Percentiles rank a stretch among this genome's conserved stretches.
Conservation (phyloP, 148 eudicot genomes). For the Vaccinium macrocarpon region DNA sequence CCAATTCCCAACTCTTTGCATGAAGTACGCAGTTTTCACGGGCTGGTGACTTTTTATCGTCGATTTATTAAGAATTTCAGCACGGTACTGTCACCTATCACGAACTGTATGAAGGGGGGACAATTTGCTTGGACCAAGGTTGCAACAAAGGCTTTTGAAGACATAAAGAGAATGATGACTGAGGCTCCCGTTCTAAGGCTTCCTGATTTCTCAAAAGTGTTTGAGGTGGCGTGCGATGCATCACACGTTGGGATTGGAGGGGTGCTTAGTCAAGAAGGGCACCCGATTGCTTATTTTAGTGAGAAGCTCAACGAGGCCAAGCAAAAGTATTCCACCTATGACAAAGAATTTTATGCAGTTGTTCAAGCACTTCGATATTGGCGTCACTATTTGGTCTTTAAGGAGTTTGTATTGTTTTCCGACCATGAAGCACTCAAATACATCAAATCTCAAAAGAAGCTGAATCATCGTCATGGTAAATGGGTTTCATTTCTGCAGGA, state of each 20-base stretch:
- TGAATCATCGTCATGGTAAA: neutral
- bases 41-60: neutral
- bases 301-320: neutral
- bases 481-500: slow-evolving; percentile 5
- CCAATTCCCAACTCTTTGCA: neutral
- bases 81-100: neutral
- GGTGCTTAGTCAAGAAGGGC: neutral
- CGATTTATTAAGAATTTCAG: neutral
- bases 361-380: neutral
- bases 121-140: neutral
- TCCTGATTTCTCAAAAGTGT: neutral
- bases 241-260: neutral
- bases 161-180: slow-evolving; percentile 1
- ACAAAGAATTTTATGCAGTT: neutral
- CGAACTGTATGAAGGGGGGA: neutral
- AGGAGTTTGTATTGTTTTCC: neutral
- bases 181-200: neutral
- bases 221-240: neutral
- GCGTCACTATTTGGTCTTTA: neutral
- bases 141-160: neutral
- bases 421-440: neutral
- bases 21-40: neutral
- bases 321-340: neutral
- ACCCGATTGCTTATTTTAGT: neutral
- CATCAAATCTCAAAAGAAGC: neutral